Evolutionary conservation across 2,329 filamentous ascomycete species (phyloP).

Genomic region (Colletotrichum coccodes): DNA sequence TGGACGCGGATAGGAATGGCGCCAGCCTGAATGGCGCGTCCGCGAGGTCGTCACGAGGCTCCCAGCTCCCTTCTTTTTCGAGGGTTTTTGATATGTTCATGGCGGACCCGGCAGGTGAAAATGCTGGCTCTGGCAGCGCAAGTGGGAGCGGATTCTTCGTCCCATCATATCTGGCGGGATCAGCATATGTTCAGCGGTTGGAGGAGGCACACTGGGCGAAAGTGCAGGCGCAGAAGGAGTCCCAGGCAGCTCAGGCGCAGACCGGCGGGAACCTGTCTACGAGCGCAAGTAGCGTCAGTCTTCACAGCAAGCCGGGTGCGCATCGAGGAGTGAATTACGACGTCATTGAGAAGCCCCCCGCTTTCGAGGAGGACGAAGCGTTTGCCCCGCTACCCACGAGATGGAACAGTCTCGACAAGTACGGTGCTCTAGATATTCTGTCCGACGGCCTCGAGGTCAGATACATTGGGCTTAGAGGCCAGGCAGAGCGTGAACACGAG

Average conservation of each 20-base stretch:
- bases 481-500: conserved; percentile 72
- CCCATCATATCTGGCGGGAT: conserved; percentile 84
- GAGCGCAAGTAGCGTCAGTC: conserved; percentile 58
- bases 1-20: conserved; percentile 46
- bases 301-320: conserved; percentile 66
- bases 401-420: conserved; percentile 86
- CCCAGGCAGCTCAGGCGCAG: conserved; percentile 52
- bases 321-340: conserved; percentile 86
- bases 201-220: conserved; percentile 76
- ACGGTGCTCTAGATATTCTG: conserved; percentile 76
- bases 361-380: conserved; percentile 65
- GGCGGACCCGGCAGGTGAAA: conserved; percentile 38
- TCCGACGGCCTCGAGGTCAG: conserved; percentile 79
- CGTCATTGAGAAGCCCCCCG: conserved; percentile 79
- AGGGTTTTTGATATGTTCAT: conserved; percentile 63
- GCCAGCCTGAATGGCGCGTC: conserved; percentile 38
- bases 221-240: conserved; percentile 60
- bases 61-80: conserved; percentile 57
- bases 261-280: conserved; percentile 62
- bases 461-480: conserved; percentile 58
- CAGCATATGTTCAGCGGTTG: conserved; percentile 81
- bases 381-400: conserved; percentile 78
- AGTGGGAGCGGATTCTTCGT: conserved; percentile 72
- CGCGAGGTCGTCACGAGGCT: conserved; percentile 32
- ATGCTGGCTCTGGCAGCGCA: conserved; percentile 34